Percentiles rank a stretch among this genome's conserved stretches.
phyloP scores from a whole-genome alignment of 805 yeast genomes.

The Hemisphaericaspora nanyangensis region DNA sequence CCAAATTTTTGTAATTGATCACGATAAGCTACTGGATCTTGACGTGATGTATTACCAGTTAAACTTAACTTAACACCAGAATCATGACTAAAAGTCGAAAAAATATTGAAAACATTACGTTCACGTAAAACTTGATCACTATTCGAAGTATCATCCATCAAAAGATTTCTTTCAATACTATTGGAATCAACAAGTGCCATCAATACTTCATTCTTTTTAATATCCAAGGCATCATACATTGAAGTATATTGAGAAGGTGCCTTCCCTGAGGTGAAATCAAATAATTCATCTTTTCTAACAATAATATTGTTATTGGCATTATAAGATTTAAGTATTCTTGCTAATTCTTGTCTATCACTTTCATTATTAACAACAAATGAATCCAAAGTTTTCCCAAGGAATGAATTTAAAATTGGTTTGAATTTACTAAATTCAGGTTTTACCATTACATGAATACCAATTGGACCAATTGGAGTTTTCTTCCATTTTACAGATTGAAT shows the following conservation, averaged over 20 bases:
- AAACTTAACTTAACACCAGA: slow-evolving; percentile 44
- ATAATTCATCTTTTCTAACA: slow-evolving; percentile 53
- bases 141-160: slow-evolving; percentile 47
- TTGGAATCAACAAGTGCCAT: slow-evolving; percentile 62
- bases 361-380: slow-evolving; percentile 66
- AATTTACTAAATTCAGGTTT: slow-evolving; percentile 53
- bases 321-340: slow-evolving; percentile 25
- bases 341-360: slow-evolving; percentile 47
- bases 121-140: slow-evolving; percentile 42
- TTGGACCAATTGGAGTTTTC: slow-evolving; percentile 69
- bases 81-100: slow-evolving; percentile 35
- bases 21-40: slow-evolving; percentile 52
- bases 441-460: slow-evolving; percentile 60
- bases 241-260: slow-evolving; percentile 43
- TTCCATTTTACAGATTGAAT: slow-evolving; percentile 32
- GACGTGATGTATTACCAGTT: slow-evolving; percentile 37
- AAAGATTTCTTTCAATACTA: slow-evolving; percentile 54
- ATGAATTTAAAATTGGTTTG: slow-evolving; percentile 57
- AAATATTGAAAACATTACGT: slow-evolving; percentile 40
- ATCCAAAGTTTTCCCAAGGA: slow-evolving; percentile 46
- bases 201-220: slow-evolving; percentile 51
- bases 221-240: slow-evolving; percentile 56
- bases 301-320: slow-evolving; percentile 38
- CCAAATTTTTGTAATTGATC: slow-evolving; percentile 27
- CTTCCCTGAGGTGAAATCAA: slow-evolving; percentile 45